A percentile compares a stretch with the other conserved stretches of the same genome.
phyloP scores from a whole-genome alignment of 257 asterid species.

The Solanum phureja region DNA sequence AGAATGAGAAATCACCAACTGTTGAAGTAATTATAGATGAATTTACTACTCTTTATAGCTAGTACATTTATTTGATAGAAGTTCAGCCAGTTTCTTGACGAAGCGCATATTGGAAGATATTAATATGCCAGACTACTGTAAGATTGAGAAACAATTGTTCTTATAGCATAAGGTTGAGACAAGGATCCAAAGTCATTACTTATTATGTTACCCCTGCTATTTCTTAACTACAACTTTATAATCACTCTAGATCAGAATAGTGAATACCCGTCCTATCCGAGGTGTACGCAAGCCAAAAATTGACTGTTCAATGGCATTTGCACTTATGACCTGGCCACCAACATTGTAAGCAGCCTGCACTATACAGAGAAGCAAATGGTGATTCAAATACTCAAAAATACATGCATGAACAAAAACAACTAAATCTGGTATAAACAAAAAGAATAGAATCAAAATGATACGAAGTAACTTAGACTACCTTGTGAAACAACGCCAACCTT shows the following conservation, averaged over 20 bases:
- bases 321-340: slow-evolving; percentile 41
- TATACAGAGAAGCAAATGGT: slow-evolving; percentile 11
- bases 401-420: not conserved
- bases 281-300: slow-evolving; percentile 43
- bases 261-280: slow-evolving; percentile 43
- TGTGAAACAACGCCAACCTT: slow-evolving; percentile 61
- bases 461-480: slow-evolving; percentile 31
- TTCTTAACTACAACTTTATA: not conserved
- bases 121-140: not conserved
- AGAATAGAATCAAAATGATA: not conserved
- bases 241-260: not conserved
- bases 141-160: not conserved
- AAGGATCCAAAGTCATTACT: not conserved
- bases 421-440: not conserved
- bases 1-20: not conserved
- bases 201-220: not conserved
- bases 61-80: not conserved
- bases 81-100: not conserved
- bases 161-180: not conserved
- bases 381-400: slow-evolving; percentile 1
- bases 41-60: not conserved
- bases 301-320: slow-evolving; percentile 48
- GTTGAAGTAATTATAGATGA: not conserved
- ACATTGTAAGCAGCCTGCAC: slow-evolving; percentile 59
- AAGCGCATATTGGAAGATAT: not conserved